Evolutionary conservation across 331 rosid species (phyloP), one percentile per base, ranked within the genome.

Genomic region (Telfairia occidentalis): DNA sequence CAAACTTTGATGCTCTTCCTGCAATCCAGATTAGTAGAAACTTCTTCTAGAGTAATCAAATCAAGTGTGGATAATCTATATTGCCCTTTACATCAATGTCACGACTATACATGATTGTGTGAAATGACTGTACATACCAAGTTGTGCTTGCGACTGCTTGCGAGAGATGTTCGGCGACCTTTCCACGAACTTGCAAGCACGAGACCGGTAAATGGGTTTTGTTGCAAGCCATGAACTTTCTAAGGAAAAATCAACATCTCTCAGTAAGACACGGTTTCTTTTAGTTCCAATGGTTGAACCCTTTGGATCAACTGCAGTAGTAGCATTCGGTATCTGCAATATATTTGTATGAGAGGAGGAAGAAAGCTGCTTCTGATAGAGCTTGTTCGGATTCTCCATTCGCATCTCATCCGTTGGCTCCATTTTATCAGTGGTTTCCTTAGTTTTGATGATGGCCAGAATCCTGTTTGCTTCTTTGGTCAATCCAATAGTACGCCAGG

Each of bases 401-500:
- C 78, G 80, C 29, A 52, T 59, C 50, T 82, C 81, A 50, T 76
- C 71, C 28, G 64, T 85, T 55, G 71, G 67, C 64, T 57, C 82
- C 29, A 13, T 34, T 23, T 65, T 81, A 69, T 75, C 48, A 9
- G 69, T 73, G 21, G 18, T 73, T 23, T 64, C 78, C 79, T 76
- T 77, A 42, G 74, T 35, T 76, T 77, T 86, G 32, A 26, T 40
- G 12, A 29, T 52, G 52, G 75, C 73, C 16, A 83, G 77, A 48
- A 86, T 49, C 82, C 84, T 78, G 58, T 85, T 81, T 84, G 89
- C 90, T 76, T 86, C 87, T 77, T 83, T 78, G 67, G 85, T 75
- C 45, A 90, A 78, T 76, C 96, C 92, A 74, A 85, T 50, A 4
- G 81, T 59, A 55, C 75, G 70, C 96, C 92, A 88, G 81, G 96